Base-by-base conservation (phyloP, 2,329 filamentous ascomycete species). In the Cadophora sp. region DNA sequence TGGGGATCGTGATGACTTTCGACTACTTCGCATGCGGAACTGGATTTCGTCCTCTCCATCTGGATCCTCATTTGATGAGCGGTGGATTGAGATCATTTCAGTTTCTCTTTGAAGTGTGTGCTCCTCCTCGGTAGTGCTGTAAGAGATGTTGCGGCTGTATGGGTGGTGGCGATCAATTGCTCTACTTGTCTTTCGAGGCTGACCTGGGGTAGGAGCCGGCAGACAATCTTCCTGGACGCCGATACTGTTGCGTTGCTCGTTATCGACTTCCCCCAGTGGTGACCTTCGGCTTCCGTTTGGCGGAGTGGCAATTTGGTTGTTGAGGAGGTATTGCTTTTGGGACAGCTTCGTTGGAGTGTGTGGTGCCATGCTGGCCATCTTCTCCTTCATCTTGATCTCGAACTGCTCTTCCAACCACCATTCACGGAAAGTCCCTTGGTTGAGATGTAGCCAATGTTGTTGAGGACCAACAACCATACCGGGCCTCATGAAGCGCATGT, bases 391-490 rank as follows among this genome's bases (percentile, higher is more conserved):
- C 51, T 77, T 78, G 64, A 76, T 71, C 66, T 78, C 77, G 43
- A 76, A 77, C 53, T 83, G 85, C 76, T 92, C 90, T 76, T 92
- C 89, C 71, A 88, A 85, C 93, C 94, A 98, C 96, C 96, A 99
- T 80, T 98, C 94, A n/a, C 96, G 89, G 88, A 99, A 99, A 43
- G 92, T 90, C 43, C 92, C 92, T 80, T 99, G 96, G 82, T 99
- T 97, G 70, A 99, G 87, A 78, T 99, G 96, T 64, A 99, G 87
- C 96, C 96, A 99, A 81, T 99, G 96, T 81, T 99, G 96, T 78
- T 99, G 96, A 47, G 96, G 96, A 0, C 96, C 96, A 62, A 99
- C 96, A 7, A 99, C 96, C 96, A 99, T 99, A 62, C 96, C 96
- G 0, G 96, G 96, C 66, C 95, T 88, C 95, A 98, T 98, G 82